Evolutionary conservation across 805 yeast species (phyloP), one percentile per base, ranked within the genome.

Genomic region (Maudiozyma serrabonitensis): DNA sequence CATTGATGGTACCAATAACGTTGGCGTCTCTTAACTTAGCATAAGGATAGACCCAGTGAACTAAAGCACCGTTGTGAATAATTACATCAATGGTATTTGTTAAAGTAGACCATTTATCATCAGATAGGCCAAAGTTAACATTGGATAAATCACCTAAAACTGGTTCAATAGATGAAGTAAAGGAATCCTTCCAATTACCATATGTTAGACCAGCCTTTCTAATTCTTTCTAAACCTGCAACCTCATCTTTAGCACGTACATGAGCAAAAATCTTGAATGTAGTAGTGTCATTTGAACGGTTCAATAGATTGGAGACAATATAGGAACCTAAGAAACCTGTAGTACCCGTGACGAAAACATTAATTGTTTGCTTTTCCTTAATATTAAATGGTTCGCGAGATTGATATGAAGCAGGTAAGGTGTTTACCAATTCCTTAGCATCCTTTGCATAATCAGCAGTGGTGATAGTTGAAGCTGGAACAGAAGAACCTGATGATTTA

Each of bases 11-110:
- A 42, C 95, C 81, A 51, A 90, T 70, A 32, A 95, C 99, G 62
- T 93, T 93, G 34, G 98, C 93, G 56, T 87, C 96, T 59, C 98
- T 80, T 60, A 93, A 73, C 56, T 86, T 87, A 45, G 84, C 71
- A 69, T 93, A 93, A 26, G 99, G 98, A 66, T 86, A 93, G 2
- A 90, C 96, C 99, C 99, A 93, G 67, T 93, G 99, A 38, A 93
- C 99, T 53, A 90, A 74, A 16, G 99, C 99, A 72, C 98, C 99
- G 59, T 93, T 93, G 68, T 93, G 99, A 53, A 93, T 79, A 47
- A 93, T 81, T 3, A 83, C 82, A 66, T 95, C 99, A 50, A 91
- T 73, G 1, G 72, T 69, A 15, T 76, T 67, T 9, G 80, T 70
- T 51, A 93, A 75, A 7, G 59, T 45, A 1, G 56, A 42, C 95